These are phyloP conservation scores for Eutrema salsugineum DNA, from an alignment of 441 rosid species.

Conservation along the genomic window DNA sequence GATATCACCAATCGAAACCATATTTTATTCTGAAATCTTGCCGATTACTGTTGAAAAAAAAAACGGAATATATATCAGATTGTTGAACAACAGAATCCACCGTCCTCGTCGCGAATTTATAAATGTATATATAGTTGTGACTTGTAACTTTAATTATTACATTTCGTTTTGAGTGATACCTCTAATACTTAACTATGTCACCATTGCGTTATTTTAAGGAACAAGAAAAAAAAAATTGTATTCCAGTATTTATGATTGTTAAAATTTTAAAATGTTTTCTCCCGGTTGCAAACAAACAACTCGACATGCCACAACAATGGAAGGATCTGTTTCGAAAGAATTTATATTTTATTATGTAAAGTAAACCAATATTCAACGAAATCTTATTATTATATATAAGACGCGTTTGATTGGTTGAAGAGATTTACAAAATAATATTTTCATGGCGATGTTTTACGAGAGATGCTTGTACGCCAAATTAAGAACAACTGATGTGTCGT, in stretches of 20 bases:
- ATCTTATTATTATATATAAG: no score
- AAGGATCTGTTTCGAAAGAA: neutral
- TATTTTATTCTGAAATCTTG: neutral
- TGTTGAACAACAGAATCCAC: constrained; percentile 24
- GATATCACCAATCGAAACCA: no score
- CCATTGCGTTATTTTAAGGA: neutral
- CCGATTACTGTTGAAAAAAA: neutral
- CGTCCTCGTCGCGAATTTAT: constrained; percentile 7
- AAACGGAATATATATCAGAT: neutral
- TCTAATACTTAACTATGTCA: neutral
- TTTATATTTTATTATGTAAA: neutral
- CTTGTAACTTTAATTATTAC: neutral
- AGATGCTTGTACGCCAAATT: neutral
- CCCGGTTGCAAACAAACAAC: neutral
- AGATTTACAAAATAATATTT: no score
- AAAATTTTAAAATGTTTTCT: neutral
- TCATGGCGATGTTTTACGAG: no score
- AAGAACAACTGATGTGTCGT: neutral
- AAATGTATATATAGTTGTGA: neutral
- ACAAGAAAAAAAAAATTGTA: no score
- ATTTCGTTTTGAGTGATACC: neutral
- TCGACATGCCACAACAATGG: constrained; percentile 1
- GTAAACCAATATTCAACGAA: neutral
- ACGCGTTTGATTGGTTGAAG: no score
- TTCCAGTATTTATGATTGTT: neutral